These are phyloP conservation scores for Boletus fagicola DNA, from an alignment of 768 basidiomycete genomes.

Conservation along the genomic window DNA sequence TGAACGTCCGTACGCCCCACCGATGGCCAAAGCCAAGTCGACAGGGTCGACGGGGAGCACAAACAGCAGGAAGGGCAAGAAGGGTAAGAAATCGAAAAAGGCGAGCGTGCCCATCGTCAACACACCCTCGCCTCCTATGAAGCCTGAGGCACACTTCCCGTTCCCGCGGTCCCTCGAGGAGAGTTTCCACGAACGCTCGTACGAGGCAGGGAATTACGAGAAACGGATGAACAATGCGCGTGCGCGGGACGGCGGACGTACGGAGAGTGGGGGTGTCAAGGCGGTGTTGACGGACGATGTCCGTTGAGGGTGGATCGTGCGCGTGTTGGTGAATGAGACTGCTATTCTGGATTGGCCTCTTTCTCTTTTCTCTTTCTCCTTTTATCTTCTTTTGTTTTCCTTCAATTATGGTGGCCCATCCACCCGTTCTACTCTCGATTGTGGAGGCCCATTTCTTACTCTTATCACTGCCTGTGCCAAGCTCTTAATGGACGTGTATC, in stretches of 20 bases:
- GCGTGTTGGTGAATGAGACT: constrained; percentile 10
- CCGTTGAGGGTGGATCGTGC: constrained; percentile 14
- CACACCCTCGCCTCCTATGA: constrained; percentile 32
- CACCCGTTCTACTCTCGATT: constrained; percentile 8
- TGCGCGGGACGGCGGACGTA: constrained; percentile 77
- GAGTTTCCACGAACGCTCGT: constrained; percentile 31
- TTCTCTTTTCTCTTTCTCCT: background rate
- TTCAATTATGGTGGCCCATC: constrained; percentile 11
- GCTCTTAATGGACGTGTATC: constrained; percentile 25
- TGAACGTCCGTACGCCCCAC: constrained; percentile 28
- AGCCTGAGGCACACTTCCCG: constrained; percentile 48
- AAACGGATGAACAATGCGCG: constrained; percentile 69
- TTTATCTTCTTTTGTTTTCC: constrained; percentile 3
- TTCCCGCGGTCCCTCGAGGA: constrained; percentile 57
- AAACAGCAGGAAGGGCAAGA: constrained; percentile 29
- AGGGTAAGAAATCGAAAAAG: constrained; percentile 39
- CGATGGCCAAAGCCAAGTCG: constrained; percentile 26
- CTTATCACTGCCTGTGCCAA: constrained; percentile 12
- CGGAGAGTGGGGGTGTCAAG: constrained; percentile 84
- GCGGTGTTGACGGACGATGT: constrained; percentile 55
- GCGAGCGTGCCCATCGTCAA: constrained; percentile 40
- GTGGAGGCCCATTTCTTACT: constrained; percentile 11
- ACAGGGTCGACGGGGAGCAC: constrained; percentile 28
- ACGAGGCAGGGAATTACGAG: constrained; percentile 33
- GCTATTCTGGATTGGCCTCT: constrained; percentile 9